Evolutionary conservation across 768 basidiomycete genomes (phyloP), one percentile per base, ranked within the genome.

Genomic region (Phylloporus sp.): DNA sequence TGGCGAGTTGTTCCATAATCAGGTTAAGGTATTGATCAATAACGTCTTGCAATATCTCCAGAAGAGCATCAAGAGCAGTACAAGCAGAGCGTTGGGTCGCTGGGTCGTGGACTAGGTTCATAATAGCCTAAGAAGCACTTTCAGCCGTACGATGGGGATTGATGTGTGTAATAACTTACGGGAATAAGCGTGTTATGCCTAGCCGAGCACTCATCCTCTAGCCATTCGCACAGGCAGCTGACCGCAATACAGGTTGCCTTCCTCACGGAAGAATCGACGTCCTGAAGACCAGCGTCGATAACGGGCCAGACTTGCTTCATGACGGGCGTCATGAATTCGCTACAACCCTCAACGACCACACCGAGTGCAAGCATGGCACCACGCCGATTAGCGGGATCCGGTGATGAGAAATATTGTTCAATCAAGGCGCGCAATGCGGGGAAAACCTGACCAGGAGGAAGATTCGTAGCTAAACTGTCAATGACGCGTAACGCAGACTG

Each of bases 171-270:
- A 48, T 2, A 38, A 74, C 85, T 53, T 61, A 90, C 92, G 34
- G 97, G 95, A 49, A 99, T 80, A 49, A 99, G 84, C 53, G 85
- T 73, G 6, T 75, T 72, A 72, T 99, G 97, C 64, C 86, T 87
- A 44, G 82, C 72, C 26, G 86, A 82, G 64, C 91, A 95, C 57
- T 95, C 91, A 24, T 97, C 95, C 59, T 94, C 91, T 22, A 98
- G 76, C 91, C 93, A 97, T 72, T 99, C 97, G 68, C 95, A 97
- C 47, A 98, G 71, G 72, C 95, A 98, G 62, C 91, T 91, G 59
- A 99, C 87, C 18, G 93, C 91, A 51, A 93, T 83, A 70, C 95
- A 98, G n/a, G 90, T 86, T 2, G 97, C 95, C 70, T 94, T 97
- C 64, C 95, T 80, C 46, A 99, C 97, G 11, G 80, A 79, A 13